Percentiles rank a stretch among this genome's conserved stretches.
phyloP scores from a whole-genome alignment of 768 basidiomycete species.

The Panellus pusillus region DNA sequence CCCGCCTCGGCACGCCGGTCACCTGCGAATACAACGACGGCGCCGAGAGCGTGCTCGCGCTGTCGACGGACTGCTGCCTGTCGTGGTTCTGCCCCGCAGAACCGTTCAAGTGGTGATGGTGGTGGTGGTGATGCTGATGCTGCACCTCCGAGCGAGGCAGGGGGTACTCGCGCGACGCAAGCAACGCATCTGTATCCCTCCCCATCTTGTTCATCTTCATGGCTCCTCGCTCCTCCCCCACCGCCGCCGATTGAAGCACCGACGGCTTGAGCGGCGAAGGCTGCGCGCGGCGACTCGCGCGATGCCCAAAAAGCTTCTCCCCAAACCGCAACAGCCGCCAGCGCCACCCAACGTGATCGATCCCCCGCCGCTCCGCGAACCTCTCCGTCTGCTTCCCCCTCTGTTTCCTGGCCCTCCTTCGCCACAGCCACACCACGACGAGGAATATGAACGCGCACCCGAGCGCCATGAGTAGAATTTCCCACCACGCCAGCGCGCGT shows the following conservation, averaged over 20 bases:
- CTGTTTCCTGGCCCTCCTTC: constrained; percentile 63
- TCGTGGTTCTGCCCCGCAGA: background rate
- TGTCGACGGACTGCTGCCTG: constrained; percentile 19
- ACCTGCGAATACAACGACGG: constrained; percentile 59
- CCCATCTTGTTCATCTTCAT: background rate
- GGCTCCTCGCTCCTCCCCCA: constrained; percentile 29
- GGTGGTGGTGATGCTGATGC: constrained; percentile 29
- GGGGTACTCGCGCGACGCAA: constrained; percentile 34
- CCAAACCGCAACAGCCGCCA: constrained; percentile 43
- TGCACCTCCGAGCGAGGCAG: background rate
- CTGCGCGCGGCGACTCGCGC: constrained; percentile 19
- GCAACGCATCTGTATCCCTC: constrained; percentile 40
- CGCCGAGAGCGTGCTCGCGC: constrained; percentile 36
- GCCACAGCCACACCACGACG: constrained; percentile 64
- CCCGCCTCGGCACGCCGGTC: constrained; percentile 57
- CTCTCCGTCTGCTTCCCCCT: constrained; percentile 47
- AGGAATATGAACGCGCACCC: constrained; percentile 80
- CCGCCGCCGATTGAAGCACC: constrained; percentile 40
- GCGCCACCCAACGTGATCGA: constrained; percentile 45
- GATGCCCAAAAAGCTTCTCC: constrained; percentile 45
- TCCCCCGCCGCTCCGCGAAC: constrained; percentile 41
- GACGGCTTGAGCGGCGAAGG: constrained; percentile 30
- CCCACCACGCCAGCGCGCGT: constrained; percentile 69
- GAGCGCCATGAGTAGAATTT: constrained; percentile 81
- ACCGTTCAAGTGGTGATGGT: constrained; percentile 13